Evolutionary conservation across 352 stramenopile species (phyloP), one percentile per base, ranked within the genome.

Genomic region (Aphanomyces invadans): DNA sequence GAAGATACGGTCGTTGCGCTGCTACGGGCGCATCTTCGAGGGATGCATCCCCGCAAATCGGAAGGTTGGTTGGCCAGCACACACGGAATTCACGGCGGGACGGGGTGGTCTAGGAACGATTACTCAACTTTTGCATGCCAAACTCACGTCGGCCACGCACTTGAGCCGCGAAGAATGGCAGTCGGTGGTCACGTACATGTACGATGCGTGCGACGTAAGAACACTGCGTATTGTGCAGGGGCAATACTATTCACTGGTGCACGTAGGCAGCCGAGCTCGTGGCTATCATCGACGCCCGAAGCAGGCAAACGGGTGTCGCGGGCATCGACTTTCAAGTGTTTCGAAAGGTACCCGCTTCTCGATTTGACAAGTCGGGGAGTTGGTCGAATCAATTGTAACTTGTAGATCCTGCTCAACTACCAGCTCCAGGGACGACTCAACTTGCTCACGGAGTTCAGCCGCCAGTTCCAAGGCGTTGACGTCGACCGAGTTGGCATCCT

Each of bases 1-100:
- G 76, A 89, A 60, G 75, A 86, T 2, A 85, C 81, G n/a, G 54
- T 95, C 12, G 68, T 79, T 5, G 86, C 93, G 32, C 57, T 95
- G 11, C 45, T 92, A 45, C 72, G 78, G 32, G 81, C 86, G 5
- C 90, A 86, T 57, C 83, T 94, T 42, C 75, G 82, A n/a, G 76
- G 80, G 3, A 80, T 70, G 21, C 70, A 82, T 56, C 85, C 86
- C 5, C 39, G 83, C 21, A 93, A 95, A 63, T 72, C 76, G 39
- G 80, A 89, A n/a, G 65, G 72, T 49, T 68, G 70, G 21, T 81
- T 90, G 52, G 53, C 75, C n/a, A n/a, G n/a, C n/a, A n/a, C n/a
- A n/a, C n/a, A 39, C 60, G 90, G 7, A 71, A 31, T 88, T 12
- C 68, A 76, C 23, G 71, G 70, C 21, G 57, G 25, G 17, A 53